Evolutionary conservation across 352 stramenopile genomes (phyloP), one percentile per base, ranked within the genome.

Genomic region (Globisporangium nunn): DNA sequence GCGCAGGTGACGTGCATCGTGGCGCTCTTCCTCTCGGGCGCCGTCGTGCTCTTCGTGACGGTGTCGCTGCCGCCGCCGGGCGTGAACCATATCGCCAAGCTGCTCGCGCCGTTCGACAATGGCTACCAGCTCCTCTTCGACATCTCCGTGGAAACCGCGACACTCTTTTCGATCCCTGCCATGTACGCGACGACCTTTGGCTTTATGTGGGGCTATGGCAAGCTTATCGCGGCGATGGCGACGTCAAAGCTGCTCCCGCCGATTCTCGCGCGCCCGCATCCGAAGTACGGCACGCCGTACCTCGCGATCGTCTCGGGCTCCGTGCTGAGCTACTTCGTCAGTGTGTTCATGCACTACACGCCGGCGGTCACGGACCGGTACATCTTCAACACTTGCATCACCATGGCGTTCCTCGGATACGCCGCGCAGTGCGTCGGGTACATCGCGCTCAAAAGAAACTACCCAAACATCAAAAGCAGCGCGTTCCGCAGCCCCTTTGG

Each of bases 121-220:
- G 65, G 67, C 23, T 74, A 65, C 39, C 53, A 62, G 41, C 29
- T 61, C 15, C 50, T 72, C 33, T 77, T 77, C 40, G 18, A 64
- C 49, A 59, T 74, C 28, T 54, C 62, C 1, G 47, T 46, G 8
- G 50, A 62, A 10, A 59, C 57, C 1, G 69, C 69, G 12, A 72
- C 62, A 41, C 45, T 77, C 17, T 63, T 77, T 29, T 74, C 69
- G 4, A 59, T 77, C 28, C 69, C 69, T 3, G 63, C 66, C 10
- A 75, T 61, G 39, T 70, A 65, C 47, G 66, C 69, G 1, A 70
- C 66, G 14, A 68, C 65, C 15, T 74, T 68, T 31, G 61, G 69
- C 39, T 72, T 74, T 47, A 71, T 72, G 49, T 72, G 65, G 61
- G 63, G 58, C 28, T 74, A 77, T 29, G 60, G 65, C 11, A 77